Evolutionary conservation across 2,329 filamentous ascomycete genomes (phyloP), one percentile per base, ranked within the genome.

Genomic region (Exophiala mesophila): DNA sequence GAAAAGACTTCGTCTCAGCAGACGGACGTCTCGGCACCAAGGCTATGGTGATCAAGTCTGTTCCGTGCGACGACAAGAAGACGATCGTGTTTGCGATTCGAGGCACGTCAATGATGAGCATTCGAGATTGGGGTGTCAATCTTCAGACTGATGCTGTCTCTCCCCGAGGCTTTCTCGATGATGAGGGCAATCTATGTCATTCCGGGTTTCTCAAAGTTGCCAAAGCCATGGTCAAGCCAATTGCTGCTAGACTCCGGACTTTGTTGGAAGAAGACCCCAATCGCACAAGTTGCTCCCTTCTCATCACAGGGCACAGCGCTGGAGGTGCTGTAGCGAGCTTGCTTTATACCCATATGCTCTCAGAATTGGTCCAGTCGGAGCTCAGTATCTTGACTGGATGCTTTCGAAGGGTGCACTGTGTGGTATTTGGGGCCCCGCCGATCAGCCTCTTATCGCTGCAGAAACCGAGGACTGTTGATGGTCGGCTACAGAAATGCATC

Each of bases 91-190:
- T 94, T 56, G 86, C 88, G 10, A 85, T 94, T 49, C 78, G 88
- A 15, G 88, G 88, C 15, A 88, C 82, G 1, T 51, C 45, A 19
- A 48, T 46, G 30, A 79, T 86, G 17, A 84, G 78, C 5, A 85
- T 92, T 54, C 80, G 85, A 68, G 88, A 94, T 64, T 94, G 88
- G 88, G 77, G 83, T 2, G 84, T 92, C 33, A 94, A 94, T 60
- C 73, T 92, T 40, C 78, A 85, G 36, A 77, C 77, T 1, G 78
- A 75, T 0, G 86, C 86, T 0, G 70, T 75, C 0, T 71, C 78
- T 1, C 85, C 88, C 0, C 60, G 58, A 0, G 77, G 76, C 1
- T 92, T 94, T 59, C 70, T 94, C 18, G 87, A 94, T 57, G 87
- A 94, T 54, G 62, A 72, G 0, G 79, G 77, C 12, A 94, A 94